phyloP scores from a whole-genome alignment of 257 asterid species.

The Solanum sitiens region DNA sequence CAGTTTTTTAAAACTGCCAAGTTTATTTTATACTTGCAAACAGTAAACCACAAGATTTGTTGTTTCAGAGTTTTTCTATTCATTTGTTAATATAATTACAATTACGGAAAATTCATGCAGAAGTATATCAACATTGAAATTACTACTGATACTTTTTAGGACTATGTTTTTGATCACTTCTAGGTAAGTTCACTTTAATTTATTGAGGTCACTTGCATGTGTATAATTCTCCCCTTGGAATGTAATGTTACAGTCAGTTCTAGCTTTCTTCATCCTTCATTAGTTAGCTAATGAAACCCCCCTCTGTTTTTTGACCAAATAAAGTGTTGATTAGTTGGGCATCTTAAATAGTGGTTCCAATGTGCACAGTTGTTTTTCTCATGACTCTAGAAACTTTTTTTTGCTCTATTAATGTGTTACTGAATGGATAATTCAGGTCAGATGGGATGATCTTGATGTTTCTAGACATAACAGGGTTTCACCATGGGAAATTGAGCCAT shows the following conservation, averaged over 20 bases:
- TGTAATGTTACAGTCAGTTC: not conserved
- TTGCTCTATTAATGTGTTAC: not conserved
- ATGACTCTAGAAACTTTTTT: not conserved
- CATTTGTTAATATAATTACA: not conserved
- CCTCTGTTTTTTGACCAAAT: not conserved
- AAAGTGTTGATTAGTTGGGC: not conserved
- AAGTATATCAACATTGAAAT: not conserved
- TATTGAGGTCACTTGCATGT: not conserved
- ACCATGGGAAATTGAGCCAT: slow-evolving; percentile 95
- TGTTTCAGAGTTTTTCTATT: not conserved
- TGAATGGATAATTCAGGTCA: slow-evolving; percentile 43
- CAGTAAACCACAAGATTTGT: not conserved
- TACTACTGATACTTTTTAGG: not conserved
- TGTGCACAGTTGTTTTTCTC: not conserved
- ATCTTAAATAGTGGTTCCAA: not conserved
- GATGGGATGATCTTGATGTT: slow-evolving; percentile 89
- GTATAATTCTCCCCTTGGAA: not conserved
- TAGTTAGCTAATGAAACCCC: not conserved
- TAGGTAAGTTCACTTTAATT: not conserved
- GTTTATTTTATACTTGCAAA: not conserved
- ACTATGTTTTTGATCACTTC: not conserved
- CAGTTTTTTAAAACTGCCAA: not conserved
- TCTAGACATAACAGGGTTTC: slow-evolving; percentile 72
- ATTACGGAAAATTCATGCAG: not conserved
- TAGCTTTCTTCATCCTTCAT: not conserved